Conservation (phyloP, 177 flowering plant genomes). For the Vitis hybrid region DNA sequence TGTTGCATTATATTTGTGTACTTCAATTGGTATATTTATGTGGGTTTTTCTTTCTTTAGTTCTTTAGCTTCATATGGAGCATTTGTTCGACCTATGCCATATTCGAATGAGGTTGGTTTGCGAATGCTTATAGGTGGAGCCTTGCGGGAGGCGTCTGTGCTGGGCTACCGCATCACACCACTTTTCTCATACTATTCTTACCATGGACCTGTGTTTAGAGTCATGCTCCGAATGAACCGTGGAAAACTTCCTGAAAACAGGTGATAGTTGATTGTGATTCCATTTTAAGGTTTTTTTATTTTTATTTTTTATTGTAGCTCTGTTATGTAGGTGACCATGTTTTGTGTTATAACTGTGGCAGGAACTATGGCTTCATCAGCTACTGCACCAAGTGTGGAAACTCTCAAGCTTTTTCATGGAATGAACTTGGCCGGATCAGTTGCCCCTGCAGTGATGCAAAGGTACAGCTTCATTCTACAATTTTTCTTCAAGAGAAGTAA, state of each 20-base stretch:
- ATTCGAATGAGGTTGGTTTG: conserved; percentile 87
- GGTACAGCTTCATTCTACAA: conserved; percentile 32
- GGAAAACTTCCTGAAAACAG: conserved; percentile 61
- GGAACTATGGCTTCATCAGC: conserved; percentile 76
- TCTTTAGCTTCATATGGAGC: conserved; percentile 93
- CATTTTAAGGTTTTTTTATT: background rate
- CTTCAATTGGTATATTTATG: conserved; percentile 2
- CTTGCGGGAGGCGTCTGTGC: conserved; percentile 70
- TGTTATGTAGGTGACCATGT: background rate
- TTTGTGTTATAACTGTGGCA: conserved; percentile 19
- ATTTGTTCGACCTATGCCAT: conserved; percentile 81
- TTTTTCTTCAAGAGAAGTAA: no score
- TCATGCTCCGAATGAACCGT: conserved; percentile 67
- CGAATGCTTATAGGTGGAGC: conserved; percentile 98
- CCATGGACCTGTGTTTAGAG: conserved; percentile 95
- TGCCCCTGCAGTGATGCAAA: conserved; percentile 60
- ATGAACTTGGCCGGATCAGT: conserved; percentile 57
- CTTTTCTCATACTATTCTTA: conserved; percentile 92
- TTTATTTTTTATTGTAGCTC: background rate
- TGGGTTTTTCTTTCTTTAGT: conserved; percentile 32
- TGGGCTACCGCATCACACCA: conserved; percentile 73
- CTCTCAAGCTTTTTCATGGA: conserved; percentile 71
- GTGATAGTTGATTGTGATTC: conserved; percentile 23
- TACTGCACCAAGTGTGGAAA: conserved; percentile 76
- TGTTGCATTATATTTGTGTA: background rate